Evolutionary conservation across 305 asterid species (phyloP).

Genomic region (Fraxinus albicans): DNA sequence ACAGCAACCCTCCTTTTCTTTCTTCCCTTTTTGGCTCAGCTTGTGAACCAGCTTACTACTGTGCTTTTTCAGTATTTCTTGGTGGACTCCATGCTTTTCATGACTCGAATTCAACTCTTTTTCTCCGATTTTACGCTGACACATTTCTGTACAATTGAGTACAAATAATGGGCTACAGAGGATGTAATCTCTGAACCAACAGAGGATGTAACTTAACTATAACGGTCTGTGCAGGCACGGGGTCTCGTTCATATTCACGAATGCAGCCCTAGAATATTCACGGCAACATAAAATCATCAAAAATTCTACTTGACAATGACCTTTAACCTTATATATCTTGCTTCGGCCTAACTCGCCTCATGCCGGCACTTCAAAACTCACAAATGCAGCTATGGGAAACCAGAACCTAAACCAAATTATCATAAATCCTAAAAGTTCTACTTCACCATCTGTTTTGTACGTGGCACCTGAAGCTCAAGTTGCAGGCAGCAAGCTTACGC

Average conservation of each 20-base stretch:
- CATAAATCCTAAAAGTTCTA: constrained; percentile 29
- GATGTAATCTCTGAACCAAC: not conserved
- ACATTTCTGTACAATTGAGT: not conserved
- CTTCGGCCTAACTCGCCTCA: constrained; percentile 71
- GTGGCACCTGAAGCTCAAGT: constrained; percentile 63
- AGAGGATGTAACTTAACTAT: not conserved
- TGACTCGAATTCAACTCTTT: not conserved
- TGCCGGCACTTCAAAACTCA: constrained; percentile 42
- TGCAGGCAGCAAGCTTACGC: constrained; percentile 48
- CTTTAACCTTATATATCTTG: constrained; percentile 73
- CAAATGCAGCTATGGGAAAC: constrained; percentile 38
- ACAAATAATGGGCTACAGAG: not conserved
- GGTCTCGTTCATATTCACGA: constrained; percentile 78
- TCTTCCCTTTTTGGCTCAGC: too few species aligned
- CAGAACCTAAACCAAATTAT: constrained; percentile 32
- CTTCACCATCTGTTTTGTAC: constrained; percentile 37
- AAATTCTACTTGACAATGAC: constrained; percentile 76
- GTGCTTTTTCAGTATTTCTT: too few species aligned
- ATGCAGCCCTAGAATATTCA: constrained; percentile 67
- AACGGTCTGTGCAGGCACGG: constrained; percentile 30
- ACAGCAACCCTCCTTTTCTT: too few species aligned
- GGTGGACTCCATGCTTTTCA: too few species aligned
- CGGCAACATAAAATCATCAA: constrained; percentile 76
- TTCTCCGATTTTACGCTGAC: not conserved
- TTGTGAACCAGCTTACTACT: too few species aligned